phyloP scores from a whole-genome alignment of 2,329 filamentous ascomycete genomes.

The Hyphodiscus sp. region DNA sequence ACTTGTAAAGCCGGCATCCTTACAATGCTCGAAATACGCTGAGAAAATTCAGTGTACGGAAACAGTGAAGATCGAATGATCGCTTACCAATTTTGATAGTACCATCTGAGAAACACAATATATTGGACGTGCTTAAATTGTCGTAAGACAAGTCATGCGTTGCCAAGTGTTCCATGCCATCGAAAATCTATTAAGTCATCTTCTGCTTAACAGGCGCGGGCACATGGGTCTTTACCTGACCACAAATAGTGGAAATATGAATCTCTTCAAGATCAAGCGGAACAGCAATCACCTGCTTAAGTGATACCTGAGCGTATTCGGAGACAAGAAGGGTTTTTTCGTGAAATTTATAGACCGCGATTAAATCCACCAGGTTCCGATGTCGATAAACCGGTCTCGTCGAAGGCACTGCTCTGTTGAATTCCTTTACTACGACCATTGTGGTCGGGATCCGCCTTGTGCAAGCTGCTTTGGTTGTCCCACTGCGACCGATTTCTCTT shows the following conservation, averaged over 20 bases:
- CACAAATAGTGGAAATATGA: background rate
- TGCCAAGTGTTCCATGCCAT: background rate
- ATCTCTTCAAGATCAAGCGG: background rate
- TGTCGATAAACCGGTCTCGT: background rate
- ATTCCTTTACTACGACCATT: background rate
- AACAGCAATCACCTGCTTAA: background rate
- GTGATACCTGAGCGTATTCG: background rate
- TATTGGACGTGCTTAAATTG: background rate
- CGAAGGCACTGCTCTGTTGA: no score
- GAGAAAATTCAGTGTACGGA: background rate
- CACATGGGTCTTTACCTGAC: background rate
- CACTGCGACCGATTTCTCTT: background rate
- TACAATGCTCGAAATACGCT: background rate
- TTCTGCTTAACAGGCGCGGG: no score
- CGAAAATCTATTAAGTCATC: background rate
- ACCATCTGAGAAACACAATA: background rate
- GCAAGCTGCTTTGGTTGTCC: background rate
- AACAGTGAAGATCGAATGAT: background rate
- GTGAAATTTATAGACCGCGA: background rate
- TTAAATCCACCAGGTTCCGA: background rate
- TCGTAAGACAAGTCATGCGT: background rate
- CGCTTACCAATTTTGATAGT: background rate
- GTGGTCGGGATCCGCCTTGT: background rate
- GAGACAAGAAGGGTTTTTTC: background rate
- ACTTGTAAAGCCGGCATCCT: no score